Percentiles rank a stretch among this genome's conserved stretches.
Conservation (phyloP, 148 eudicot genomes). For the Simmondsia chinensis region DNA sequence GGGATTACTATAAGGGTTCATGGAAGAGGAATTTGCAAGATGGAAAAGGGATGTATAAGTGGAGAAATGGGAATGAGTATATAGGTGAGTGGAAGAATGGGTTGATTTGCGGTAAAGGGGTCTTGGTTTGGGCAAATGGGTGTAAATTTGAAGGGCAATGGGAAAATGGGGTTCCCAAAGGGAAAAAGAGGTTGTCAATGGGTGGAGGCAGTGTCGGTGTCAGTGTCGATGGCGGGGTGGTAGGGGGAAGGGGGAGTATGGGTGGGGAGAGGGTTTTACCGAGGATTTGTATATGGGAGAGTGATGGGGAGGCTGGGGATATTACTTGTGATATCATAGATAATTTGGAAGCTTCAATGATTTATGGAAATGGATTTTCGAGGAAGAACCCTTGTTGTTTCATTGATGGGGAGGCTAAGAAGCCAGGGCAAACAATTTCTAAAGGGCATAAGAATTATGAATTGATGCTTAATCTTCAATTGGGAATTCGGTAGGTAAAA, state of each 20-base stretch:
- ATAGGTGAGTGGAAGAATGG: slow-evolving; percentile 67
- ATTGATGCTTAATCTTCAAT: slow-evolving; percentile 82
- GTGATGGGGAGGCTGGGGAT: slow-evolving; percentile 73
- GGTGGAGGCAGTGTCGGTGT: too few species aligned
- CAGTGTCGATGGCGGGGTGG: too few species aligned
- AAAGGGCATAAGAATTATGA: slow-evolving; percentile 86
- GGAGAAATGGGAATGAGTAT: slow-evolving; percentile 79
- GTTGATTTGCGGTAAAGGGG: slow-evolving; percentile 57
- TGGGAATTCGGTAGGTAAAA: slow-evolving; percentile 58
- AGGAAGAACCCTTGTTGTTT: slow-evolving; percentile 47
- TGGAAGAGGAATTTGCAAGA: slow-evolving; percentile 65
- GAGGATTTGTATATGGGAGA: slow-evolving; percentile 70
- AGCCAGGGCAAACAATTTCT: slow-evolving; percentile 67
- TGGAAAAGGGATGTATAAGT: slow-evolving; percentile 61
- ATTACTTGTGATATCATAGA: slow-evolving; percentile 83
- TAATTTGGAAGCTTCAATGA: slow-evolving; percentile 54
- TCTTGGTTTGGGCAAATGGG: slow-evolving; percentile 56
- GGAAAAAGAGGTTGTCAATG: slow-evolving; percentile 35
- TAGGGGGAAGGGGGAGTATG: slow-evolving; percentile 15
- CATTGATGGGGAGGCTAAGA: slow-evolving; percentile 64
- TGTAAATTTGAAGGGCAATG: slow-evolving; percentile 52
- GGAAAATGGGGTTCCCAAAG: slow-evolving; percentile 62
- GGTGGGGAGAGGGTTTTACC: slow-evolving; percentile 41
- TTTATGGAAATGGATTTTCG: slow-evolving; percentile 41
- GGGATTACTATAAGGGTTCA: slow-evolving; percentile 60